Percentiles rank a stretch among this genome's conserved stretches.
Conservation (phyloP, 192 early-diverging fungal genomes). For the Entomortierella chlamydospora region DNA sequence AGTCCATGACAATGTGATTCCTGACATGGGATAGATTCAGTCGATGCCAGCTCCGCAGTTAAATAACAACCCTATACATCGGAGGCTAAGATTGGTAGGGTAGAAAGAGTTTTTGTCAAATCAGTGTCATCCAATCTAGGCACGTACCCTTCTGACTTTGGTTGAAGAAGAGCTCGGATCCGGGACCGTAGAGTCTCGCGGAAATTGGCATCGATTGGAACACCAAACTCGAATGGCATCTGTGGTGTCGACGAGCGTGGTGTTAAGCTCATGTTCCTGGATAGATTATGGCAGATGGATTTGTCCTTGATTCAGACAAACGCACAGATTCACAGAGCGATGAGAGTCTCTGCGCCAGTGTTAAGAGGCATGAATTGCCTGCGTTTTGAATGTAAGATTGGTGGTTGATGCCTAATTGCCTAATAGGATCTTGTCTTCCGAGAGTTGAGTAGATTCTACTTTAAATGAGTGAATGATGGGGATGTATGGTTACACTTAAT, state of each 20-base stretch:
- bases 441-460: no score
- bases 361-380: slow-evolving; percentile 11
- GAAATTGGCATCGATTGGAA: slow-evolving; percentile 28
- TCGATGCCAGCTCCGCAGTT: no score
- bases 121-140: background rate
- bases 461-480: no score
- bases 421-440: background rate
- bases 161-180: slow-evolving; percentile 35
- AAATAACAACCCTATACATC: no score
- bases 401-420: background rate
- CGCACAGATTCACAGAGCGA: slow-evolving; percentile 10
- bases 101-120: background rate
- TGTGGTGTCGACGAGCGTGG: slow-evolving; percentile 22
- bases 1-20: no score
- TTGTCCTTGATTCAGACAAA: background rate
- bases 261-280: slow-evolving; percentile 6
- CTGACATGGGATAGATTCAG: no score
- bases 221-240: slow-evolving; percentile 39
- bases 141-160: slow-evolving; percentile 40
- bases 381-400: background rate
- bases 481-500: no score
- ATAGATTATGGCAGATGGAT: background rate
- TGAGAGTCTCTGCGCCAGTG: background rate
- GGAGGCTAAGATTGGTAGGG: no score
- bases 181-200: slow-evolving; percentile 24